A percentile compares a stretch with the other conserved stretches of the same genome.
Evolutionary conservation across 2,329 filamentous ascomycete species (phyloP).

Genomic region (Fusarium mexicanum): DNA sequence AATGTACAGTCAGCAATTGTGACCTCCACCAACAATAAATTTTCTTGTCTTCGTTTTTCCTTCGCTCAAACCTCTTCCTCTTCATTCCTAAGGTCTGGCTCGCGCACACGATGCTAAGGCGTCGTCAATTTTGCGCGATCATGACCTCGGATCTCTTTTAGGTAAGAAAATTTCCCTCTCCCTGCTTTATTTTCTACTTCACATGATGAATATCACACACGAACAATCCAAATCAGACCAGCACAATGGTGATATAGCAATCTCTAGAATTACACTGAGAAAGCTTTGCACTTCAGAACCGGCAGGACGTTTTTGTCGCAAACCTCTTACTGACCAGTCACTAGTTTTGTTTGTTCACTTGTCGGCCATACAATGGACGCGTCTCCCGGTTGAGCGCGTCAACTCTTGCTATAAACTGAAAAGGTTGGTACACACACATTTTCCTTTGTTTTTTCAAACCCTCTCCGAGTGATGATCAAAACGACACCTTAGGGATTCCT

Average conservation of each 20-base stretch:
- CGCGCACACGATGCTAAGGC: conserved; percentile 39
- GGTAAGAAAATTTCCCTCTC: conserved; percentile 33
- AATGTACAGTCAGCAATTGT: conserved; percentile 35
- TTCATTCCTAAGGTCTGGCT: conserved; percentile 37
- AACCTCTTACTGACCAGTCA: conserved; percentile 28
- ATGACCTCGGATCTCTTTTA: conserved; percentile 24
- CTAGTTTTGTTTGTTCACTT: neutral
- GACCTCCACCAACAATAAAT: conserved; percentile 40
- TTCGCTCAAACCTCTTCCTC: conserved; percentile 24
- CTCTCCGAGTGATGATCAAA: conserved; percentile 67
- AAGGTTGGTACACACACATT: conserved; percentile 56
- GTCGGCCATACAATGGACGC: conserved; percentile 9
- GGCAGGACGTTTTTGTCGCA: conserved; percentile 4
- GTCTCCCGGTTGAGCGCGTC: conserved; percentile 1
- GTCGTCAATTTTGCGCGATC: conserved; percentile 12
- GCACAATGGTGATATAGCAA: conserved; percentile 61
- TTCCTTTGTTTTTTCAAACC: conserved; percentile 1
- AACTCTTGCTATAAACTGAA: conserved; percentile 41
- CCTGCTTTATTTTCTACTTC: conserved; percentile 24
- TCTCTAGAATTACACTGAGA: conserved; percentile 68
- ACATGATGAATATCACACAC: conserved; percentile 51
- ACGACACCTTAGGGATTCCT: conserved; percentile 73
- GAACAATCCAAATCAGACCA: conserved; percentile 74
- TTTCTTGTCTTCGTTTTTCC: conserved; percentile 33
- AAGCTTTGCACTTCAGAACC: conserved; percentile 43